Percentiles rank a stretch among this genome's conserved stretches.
These are phyloP conservation scores for Gonium pectorale DNA, from an alignment of 139 green algal species.

Conservation along the genomic window DNA sequence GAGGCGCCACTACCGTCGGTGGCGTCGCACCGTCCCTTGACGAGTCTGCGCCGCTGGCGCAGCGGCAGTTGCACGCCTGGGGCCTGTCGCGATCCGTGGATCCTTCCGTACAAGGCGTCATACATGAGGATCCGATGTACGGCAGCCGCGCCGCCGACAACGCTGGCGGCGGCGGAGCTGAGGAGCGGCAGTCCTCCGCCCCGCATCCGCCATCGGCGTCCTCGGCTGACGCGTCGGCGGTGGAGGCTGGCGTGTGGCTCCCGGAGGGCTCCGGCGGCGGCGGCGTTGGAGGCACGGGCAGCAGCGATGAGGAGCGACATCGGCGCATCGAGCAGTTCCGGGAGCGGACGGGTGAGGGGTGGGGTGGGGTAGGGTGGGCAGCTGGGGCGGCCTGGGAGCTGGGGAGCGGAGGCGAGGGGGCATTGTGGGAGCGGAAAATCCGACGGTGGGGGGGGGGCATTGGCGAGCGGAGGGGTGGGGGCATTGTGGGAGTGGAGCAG, in stretches of 20 bases:
- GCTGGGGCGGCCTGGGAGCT: no score
- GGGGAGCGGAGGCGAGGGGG: no score
- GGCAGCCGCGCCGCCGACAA: neutral
- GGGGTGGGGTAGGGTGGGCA: no score
- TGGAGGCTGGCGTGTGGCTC: neutral
- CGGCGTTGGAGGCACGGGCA: neutral
- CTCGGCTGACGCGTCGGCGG: neutral
- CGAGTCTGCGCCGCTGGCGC: neutral
- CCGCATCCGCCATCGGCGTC: neutral
- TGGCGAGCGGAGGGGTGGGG: no score
- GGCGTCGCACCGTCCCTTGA: neutral
- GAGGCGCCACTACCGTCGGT: neutral
- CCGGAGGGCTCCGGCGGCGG: neutral
- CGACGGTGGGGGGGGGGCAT: no score
- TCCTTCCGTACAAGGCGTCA: slow-evolving; percentile 3
- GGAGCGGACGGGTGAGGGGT: neutral
- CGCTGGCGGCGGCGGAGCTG: neutral
- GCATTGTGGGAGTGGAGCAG: no score
- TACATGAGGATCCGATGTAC: slow-evolving; percentile 24
- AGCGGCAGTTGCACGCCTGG: neutral
- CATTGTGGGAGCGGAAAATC: no score
- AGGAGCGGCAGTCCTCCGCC: neutral
- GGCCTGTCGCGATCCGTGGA: slow-evolving; percentile 3
- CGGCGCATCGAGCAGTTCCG: neutral
- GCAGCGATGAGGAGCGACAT: slow-evolving; percentile 14